phyloP scores from a whole-genome alignment of 805 yeast species.

The Lipomyces kockii region DNA sequence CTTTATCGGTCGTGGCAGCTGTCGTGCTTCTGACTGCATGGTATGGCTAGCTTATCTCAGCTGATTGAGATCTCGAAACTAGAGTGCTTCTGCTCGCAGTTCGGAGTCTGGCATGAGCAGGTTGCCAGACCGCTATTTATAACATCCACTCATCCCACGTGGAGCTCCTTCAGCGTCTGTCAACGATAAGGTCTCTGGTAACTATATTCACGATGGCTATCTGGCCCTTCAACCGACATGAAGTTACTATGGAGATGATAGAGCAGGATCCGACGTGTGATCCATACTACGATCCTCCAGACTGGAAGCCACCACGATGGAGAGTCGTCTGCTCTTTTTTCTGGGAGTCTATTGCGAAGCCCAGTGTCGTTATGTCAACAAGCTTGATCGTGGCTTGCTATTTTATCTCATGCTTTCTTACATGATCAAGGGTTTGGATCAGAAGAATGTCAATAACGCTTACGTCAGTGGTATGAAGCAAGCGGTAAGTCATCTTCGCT shows the following conservation, averaged over 20 bases:
- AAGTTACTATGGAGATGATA: slow-evolving; percentile 31
- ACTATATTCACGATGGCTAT: slow-evolving; percentile 10
- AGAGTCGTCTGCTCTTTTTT: slow-evolving; percentile 22
- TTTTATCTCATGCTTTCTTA: slow-evolving; percentile 51
- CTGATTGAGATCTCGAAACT: too few relatives aligned
- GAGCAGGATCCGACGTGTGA: slow-evolving; percentile 8
- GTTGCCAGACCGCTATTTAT: too few relatives aligned
- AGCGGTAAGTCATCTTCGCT: slow-evolving; percentile 45
- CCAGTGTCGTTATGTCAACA: slow-evolving; percentile 44
- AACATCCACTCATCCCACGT: too few relatives aligned
- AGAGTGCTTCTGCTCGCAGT: too few relatives aligned
- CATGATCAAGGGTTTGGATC: slow-evolving; percentile 60
- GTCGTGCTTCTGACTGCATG: too few relatives aligned
- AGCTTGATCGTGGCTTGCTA: slow-evolving; percentile 46
- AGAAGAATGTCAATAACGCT: slow-evolving; percentile 63
- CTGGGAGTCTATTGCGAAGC: slow-evolving; percentile 36
- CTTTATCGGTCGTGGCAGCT: too few relatives aligned
- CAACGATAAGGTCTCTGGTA: too few relatives aligned
- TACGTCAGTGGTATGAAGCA: slow-evolving; percentile 67
- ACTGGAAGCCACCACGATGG: slow-evolving; percentile 28
- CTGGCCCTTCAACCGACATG: slow-evolving; percentile 31
- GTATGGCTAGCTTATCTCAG: too few relatives aligned
- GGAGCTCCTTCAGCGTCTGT: too few relatives aligned
- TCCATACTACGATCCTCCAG: slow-evolving; percentile 33
- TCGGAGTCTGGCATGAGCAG: too few relatives aligned